Base-by-base conservation (phyloP, 305 asterid genomes). In the Caryopteris hybrid region DNA sequence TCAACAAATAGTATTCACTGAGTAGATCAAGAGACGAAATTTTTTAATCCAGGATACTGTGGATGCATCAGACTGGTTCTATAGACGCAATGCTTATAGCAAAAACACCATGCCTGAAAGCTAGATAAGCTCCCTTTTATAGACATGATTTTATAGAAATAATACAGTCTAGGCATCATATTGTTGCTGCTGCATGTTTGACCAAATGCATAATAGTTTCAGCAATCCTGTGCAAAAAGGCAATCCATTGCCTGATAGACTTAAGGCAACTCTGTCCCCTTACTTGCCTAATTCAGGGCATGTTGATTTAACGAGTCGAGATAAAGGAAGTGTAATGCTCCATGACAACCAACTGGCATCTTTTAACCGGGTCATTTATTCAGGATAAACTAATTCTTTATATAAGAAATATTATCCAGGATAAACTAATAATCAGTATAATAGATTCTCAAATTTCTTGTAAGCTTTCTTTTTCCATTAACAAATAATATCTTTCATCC, bases 151-250 rank as follows among this genome's bases (percentile, higher is more conserved):
- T 6, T 39, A 34, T 14, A 54, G 25, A 29, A 66, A 54, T 42
- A 23, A 5, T 46, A 45, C 18, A 47, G 58, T 18, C 22, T 2
- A 48, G 63, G 61, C 69, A 42, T 27, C 27, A 41, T 59, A 52
- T 60, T 5, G 4, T n/a, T 31, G 13, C 42, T 31, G 27, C 66
- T 34, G 42, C 36, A 63, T 39, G 68, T 58, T 31, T 51, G 64
- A 54, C 8, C 21, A 31, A n/a, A 54, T 43, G 61, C 53, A 38
- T 33, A 43, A 42, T 42, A 64, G 47, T 50, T 34, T 14, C 36
- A 14, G 34, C 29, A 54, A 51, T 59, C 53, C 61, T 50, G 38
- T 66, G 41, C 52, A 57, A 69, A 60, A 55, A 59, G 59, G 12
- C 38, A 64, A 21, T 47, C 31, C 12, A 46, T 41, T 25, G 46